Conservation (phyloP, 257 asterid genomes). For the Thymus quinquecostatus region DNA sequence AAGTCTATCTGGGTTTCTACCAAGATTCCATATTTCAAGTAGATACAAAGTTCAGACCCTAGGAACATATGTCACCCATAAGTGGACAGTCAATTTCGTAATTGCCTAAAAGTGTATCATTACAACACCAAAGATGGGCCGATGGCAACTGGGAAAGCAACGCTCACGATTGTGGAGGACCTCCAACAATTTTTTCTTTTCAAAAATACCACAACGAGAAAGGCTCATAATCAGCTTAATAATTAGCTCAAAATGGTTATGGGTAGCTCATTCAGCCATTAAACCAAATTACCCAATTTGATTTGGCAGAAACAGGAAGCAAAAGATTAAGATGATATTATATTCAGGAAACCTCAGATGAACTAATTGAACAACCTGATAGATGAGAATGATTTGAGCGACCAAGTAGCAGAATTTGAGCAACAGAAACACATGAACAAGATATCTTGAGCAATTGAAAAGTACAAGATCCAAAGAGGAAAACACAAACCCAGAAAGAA, state of each 20-base stretch:
- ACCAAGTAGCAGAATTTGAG: slow-evolving; percentile 19
- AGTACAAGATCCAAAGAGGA: slow-evolving; percentile 34
- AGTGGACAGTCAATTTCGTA: slow-evolving; percentile 5
- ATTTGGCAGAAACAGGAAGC: slow-evolving; percentile 15
- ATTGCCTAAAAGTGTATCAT: background rate
- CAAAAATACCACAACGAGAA: slow-evolving; percentile 9
- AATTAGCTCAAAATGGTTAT: slow-evolving; percentile 19
- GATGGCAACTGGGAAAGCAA: slow-evolving; percentile 16
- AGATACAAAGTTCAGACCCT: background rate
- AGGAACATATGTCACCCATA: slow-evolving; percentile 20
- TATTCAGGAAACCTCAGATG: slow-evolving; percentile 9
- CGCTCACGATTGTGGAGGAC: background rate
- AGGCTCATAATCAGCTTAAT: slow-evolving; percentile 10
- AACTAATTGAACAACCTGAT: slow-evolving; percentile 13
- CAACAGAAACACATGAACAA: background rate
- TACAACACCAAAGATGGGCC: slow-evolving; percentile 1
- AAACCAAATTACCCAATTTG: slow-evolving; percentile 22
- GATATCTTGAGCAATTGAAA: background rate
- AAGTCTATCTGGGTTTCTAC: background rate
- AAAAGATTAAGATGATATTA: background rate
- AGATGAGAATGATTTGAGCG: background rate
- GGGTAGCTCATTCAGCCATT: slow-evolving; percentile 26
- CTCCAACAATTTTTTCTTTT: background rate
- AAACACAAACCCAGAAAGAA: slow-evolving; percentile 2
- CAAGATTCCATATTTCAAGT: slow-evolving; percentile 16